Percentiles rank a stretch among this genome's conserved stretches.
Conservation (phyloP, 1,284 basidiomycete species). For the Tilletia caries region DNA sequence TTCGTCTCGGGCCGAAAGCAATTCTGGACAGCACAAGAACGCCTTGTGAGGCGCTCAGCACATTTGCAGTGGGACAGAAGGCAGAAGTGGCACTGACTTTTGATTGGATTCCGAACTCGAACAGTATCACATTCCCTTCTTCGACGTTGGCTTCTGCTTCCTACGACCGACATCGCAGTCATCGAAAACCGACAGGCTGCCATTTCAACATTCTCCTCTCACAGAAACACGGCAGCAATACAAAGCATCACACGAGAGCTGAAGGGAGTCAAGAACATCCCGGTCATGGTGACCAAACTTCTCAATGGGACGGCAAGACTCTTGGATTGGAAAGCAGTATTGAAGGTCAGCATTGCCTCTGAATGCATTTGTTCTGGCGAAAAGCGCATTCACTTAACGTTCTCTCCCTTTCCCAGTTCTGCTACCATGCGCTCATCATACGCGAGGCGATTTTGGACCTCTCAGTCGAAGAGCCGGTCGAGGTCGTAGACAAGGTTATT, state of each 20-base stretch:
- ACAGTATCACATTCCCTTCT: conserved; percentile 7
- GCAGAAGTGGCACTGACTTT: too few species aligned
- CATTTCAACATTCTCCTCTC: conserved; percentile 12
- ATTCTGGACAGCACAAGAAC: too few species aligned
- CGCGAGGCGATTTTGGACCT: conserved; percentile 14
- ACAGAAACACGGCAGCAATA: background rate
- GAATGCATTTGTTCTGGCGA: too few species aligned
- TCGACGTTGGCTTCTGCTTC: conserved; percentile 21
- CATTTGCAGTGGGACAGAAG: too few species aligned
- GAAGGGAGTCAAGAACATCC: conserved; percentile 14
- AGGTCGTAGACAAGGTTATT: background rate
- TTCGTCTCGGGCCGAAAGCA: too few species aligned
- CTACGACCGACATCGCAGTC: conserved; percentile 4
- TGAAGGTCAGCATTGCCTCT: background rate
- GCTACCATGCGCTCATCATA: background rate
- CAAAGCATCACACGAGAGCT: background rate
- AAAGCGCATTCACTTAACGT: too few species aligned
- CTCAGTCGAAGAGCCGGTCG: background rate
- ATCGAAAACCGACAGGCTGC: conserved; percentile 19
- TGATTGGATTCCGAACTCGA: too few species aligned
- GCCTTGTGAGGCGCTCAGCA: too few species aligned
- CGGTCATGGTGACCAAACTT: conserved; percentile 11
- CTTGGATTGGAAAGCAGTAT: background rate
- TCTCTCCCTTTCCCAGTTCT: too few species aligned
- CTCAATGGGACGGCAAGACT: conserved; percentile 12